These are phyloP conservation scores for Coprinopsis sp. DNA, from an alignment of 768 basidiomycete species.

Conservation along the genomic window DNA sequence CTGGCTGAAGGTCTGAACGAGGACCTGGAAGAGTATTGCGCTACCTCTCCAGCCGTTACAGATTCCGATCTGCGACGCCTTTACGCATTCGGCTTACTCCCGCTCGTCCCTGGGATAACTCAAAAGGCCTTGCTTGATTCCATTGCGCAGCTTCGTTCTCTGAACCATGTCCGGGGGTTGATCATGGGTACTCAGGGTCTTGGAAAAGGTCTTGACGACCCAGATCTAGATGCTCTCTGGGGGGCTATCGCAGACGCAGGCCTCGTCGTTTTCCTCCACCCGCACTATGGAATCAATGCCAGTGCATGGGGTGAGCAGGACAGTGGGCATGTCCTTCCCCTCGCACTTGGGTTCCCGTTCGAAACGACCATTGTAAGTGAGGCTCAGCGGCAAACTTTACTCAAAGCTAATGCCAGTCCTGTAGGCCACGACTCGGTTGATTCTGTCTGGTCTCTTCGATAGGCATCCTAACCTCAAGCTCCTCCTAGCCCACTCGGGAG, in stretches of 20 bases:
- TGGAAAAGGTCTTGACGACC: conserved; percentile 79
- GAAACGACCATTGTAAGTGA: conserved; percentile 78
- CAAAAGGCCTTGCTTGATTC: conserved; percentile 54
- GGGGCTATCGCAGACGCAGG: conserved; percentile 63
- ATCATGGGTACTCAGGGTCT: conserved; percentile 81
- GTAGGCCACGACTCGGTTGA: conserved; percentile 71
- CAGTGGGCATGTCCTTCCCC: conserved; percentile 84
- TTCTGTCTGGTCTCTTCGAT: conserved; percentile 78
- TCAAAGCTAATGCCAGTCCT: not conserved
- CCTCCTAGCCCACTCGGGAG: conserved; percentile 84
- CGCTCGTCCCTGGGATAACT: conserved; percentile 66
- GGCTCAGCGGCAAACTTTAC: conserved; percentile 7
- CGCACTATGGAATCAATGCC: conserved; percentile 79
- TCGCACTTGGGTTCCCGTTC: conserved; percentile 86
- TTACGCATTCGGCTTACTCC: conserved; percentile 82
- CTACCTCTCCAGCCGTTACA: conserved; percentile 43
- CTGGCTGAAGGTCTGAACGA: conserved; percentile 70
- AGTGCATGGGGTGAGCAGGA: conserved; percentile 69
- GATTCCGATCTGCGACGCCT: conserved; percentile 50
- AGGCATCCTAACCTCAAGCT: conserved; percentile 71
- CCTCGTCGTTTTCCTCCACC: conserved; percentile 80
- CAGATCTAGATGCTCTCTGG: conserved; percentile 76
- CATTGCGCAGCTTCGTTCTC: conserved; percentile 58
- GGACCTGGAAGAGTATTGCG: conserved; percentile 77
- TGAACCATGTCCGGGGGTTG: conserved; percentile 66